A percentile compares a stretch with the other conserved stretches of the same genome.
These are phyloP conservation scores for Solanum chilense DNA, from an alignment of 257 asterid species.

Conservation along the genomic window DNA sequence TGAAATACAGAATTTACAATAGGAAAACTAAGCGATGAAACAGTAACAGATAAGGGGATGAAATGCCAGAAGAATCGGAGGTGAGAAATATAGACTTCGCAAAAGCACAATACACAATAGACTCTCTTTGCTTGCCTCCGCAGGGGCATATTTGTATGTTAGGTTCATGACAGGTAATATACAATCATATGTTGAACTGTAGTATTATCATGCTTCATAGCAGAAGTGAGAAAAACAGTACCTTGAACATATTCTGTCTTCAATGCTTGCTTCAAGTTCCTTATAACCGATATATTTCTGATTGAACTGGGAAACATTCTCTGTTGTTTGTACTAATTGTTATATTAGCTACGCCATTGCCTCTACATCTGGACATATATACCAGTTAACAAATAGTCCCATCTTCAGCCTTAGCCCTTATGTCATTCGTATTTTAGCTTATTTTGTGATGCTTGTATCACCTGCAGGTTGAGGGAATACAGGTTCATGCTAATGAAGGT, in stretches of 20 bases:
- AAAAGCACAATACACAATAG: neutral
- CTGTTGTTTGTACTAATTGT: neutral
- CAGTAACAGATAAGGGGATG: neutral
- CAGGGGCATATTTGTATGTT: neutral
- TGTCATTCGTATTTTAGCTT: neutral
- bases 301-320: neutral
- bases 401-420: neutral
- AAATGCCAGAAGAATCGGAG: neutral
- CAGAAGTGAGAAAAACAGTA: neutral
- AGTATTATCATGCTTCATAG: neutral
- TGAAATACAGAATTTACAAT: neutral
- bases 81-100: neutral
- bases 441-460: neutral
- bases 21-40: neutral
- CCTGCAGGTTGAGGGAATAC: constrained; percentile 19
- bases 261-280: neutral
- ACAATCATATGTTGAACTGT: neutral
- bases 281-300: neutral
- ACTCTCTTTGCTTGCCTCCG: neutral
- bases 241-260: neutral
- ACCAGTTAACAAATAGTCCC: neutral
- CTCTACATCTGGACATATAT: neutral
- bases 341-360: neutral
- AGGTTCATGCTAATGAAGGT: constrained; percentile 23
- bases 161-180: neutral